Evolutionary conservation across 73 alveolate species (phyloP).

Genomic region (Paramecium biaurelia): DNA sequence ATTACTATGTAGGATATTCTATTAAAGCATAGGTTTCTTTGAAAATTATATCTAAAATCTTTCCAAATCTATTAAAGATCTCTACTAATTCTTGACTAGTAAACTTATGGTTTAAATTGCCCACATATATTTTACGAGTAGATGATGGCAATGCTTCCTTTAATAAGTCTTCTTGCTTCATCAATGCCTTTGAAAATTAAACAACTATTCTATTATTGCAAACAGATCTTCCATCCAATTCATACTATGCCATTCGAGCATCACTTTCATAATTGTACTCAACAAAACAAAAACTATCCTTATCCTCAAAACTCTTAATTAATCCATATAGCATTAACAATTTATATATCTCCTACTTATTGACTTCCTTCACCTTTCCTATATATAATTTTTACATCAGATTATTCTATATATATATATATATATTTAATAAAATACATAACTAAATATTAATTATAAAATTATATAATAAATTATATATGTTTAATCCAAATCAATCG

Average conservation of each 20-base stretch:
- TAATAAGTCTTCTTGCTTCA: slow-evolving; percentile 5
- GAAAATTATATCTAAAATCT: not conserved
- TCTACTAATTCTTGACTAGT: not conserved
- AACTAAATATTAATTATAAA: too few species aligned
- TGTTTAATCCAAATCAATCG: not conserved
- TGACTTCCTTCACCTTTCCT: not conserved
- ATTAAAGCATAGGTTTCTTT: too few species aligned
- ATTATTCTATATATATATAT: too few species aligned
- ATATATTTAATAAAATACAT: too few species aligned
- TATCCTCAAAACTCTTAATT: too few species aligned
- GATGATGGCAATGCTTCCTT: not conserved
- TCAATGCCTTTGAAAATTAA: not conserved
- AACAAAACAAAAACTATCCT: too few species aligned
- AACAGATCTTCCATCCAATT: not conserved
- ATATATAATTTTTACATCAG: not conserved
- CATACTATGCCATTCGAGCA: not conserved
- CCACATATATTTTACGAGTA: not conserved
- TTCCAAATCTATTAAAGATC: too few species aligned
- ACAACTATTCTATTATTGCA: not conserved
- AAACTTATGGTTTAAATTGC: not conserved
- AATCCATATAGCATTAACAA: not conserved
- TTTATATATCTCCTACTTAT: not conserved
- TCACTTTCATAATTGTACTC: slow-evolving; percentile 2
- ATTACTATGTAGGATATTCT: not conserved
- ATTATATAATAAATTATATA: too few species aligned